Conservation (phyloP, 768 basidiomycete genomes). For the Podaxis carcinomalis region DNA sequence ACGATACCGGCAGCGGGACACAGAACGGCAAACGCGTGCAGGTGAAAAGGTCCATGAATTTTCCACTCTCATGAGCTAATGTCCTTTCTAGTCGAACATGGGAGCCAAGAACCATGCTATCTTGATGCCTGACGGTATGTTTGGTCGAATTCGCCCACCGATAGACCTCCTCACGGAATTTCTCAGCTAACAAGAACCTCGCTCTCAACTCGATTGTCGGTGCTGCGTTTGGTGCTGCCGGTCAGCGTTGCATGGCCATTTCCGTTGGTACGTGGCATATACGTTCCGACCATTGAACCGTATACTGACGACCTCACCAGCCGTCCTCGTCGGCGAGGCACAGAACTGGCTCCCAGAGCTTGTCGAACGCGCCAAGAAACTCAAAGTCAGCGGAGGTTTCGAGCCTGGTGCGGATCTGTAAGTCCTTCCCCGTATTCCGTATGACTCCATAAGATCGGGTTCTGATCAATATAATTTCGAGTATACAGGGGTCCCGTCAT, state of each 20-base stretch:
- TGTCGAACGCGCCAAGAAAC: slow-evolving; percentile 69
- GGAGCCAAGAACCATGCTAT: slow-evolving; percentile 98
- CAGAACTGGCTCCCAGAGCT: slow-evolving; percentile 84
- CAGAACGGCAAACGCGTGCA: slow-evolving; percentile 87
- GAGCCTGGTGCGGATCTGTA: slow-evolving; percentile 82
- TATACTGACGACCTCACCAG: slow-evolving; percentile 27
- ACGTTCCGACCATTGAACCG: neutral
- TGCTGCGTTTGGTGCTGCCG: slow-evolving; percentile 95
- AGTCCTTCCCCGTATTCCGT: slow-evolving; percentile 12
- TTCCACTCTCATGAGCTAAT: neutral
- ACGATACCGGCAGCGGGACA: slow-evolving; percentile 53
- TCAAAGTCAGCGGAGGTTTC: slow-evolving; percentile 89
- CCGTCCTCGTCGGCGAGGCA: slow-evolving; percentile 77
- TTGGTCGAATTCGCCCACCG: neutral
- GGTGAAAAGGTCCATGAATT: slow-evolving; percentile 26
- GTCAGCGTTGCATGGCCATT: slow-evolving; percentile 96
- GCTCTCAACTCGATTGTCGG: slow-evolving; percentile 90
- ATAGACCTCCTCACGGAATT: neutral
- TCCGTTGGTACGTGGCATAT: slow-evolving; percentile 65
- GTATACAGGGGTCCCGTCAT: slow-evolving; percentile 65
- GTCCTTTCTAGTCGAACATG: slow-evolving; percentile 42
- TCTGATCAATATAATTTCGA: slow-evolving; percentile 6
- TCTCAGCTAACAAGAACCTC: slow-evolving; percentile 82
- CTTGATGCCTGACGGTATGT: slow-evolving; percentile 87
- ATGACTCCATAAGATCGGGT: neutral